Evolutionary conservation across 2,329 filamentous ascomycete genomes (phyloP), one percentile per base, ranked within the genome.

Genomic region (Ophiosphaerella narmari): DNA sequence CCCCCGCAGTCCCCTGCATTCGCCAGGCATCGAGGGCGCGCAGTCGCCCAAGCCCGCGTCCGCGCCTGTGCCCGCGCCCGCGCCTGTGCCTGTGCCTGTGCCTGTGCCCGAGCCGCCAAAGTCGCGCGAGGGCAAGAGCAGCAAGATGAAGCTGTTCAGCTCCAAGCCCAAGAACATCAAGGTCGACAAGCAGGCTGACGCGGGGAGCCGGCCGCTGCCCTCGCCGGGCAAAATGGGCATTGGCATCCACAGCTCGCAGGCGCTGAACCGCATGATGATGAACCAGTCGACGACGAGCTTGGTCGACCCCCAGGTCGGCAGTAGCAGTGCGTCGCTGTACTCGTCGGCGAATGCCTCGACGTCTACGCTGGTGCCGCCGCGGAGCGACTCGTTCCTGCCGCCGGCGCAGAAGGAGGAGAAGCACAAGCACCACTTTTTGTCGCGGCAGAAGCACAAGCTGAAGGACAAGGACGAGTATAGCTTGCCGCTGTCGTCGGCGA

Each of bases 121-220:
- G 63, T 83, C 84, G 62, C 78, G 82, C 24, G 86, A 90, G 62
- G 55, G 51, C 21, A 89, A 90, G 72, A 86, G 86, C 26, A 29
- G 26, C 54, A 91, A 91, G 74, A 88, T 90, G 70, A 93, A 93
- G 76, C 79, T 93, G 24, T 92, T 92, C 68, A 90, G 87, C 6
- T 62, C 62, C 45, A 83, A 89, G 43, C 88, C 88, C 0, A 87
- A 88, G 65, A 91, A 87, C 74, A 89, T 91, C 61, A 82, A 83
- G 43, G 84, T 86, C 49, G 82, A 81, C n/a, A 90, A 88, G 68
- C 82, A 84, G 32, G 59, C 79, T 6, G 74, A 76, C 42, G 75
- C 70, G 58, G 87, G 85, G 63, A 80, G 86, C 14, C 86, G 87
- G 58, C 82, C 86, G 1, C 71, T 90, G 21, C 87, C 88, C 1